Evolutionary conservation across 179 eudicot species (phyloP), one percentile per base, ranked within the genome.

Genomic region (Corrigiola litoralis): DNA sequence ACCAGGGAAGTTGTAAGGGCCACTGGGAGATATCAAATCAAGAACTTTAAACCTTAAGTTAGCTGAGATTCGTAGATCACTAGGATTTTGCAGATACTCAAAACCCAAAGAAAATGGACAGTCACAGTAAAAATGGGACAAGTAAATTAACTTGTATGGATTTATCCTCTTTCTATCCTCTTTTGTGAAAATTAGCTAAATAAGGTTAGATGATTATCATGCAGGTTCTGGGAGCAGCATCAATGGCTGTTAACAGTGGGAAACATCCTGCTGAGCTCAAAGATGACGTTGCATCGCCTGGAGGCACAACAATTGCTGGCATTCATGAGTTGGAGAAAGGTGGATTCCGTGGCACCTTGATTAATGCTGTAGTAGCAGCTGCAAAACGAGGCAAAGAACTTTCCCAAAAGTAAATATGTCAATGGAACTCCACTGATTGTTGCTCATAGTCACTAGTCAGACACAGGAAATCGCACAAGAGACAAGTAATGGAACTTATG

Each of bases 261-360:
- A 95, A 88, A 81, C 99, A 88, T 71, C 99, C 99, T 1, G 97
- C 86, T 46, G 95, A 95, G 83, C 95, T 92, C 54, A 95, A 95
- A 79, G 97, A 88, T 48, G 97, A 95, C 23, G 97, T 95, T 65
- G 85, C 99, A 55, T 84, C 95, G 34, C 92, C 96, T 28, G 95
- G 92, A 41, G 96, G 99, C 50, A 88, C 97, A 17, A 87, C 97
- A 56, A 91, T 91, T 48, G 95, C 96, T 1, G 96, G 99, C 65
- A 77, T 95, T 71, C 95, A 91, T 37, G 96, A 95, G 75, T 59
- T 95, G 79, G 99, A 95, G 81, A 95, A 88, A 82, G 82, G 84
- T 24, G 95, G 96, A 21, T 85, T 84, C 63, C 96, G 99, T 32
- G 99, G 90, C 49, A 82, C 78, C 47, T 64, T 95, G 64, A 95